phyloP scores from a whole-genome alignment of 2,329 filamentous ascomycete species.

The Colletotrichum cuscutae region DNA sequence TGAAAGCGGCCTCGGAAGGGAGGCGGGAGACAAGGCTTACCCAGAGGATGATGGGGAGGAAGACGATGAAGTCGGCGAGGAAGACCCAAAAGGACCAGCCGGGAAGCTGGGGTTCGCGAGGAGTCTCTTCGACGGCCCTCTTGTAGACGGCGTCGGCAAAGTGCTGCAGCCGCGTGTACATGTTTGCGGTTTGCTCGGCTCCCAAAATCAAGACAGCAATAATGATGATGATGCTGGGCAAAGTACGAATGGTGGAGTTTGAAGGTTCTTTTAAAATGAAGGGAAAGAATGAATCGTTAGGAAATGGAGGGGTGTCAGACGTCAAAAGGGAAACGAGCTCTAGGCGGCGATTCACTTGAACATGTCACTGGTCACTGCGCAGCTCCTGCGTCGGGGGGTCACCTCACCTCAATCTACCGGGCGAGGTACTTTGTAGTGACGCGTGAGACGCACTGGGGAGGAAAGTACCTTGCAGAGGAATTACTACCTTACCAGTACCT shows the following conservation, averaged over 20 bases:
- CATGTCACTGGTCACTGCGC: slow-evolving; percentile 18
- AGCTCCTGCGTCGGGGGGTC: background rate
- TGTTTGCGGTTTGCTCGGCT: background rate
- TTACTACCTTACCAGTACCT: background rate
- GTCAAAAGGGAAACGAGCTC: background rate
- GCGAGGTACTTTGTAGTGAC: background rate
- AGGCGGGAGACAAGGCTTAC: slow-evolving; percentile 44
- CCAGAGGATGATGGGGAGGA: slow-evolving; percentile 55
- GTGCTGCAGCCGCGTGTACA: slow-evolving; percentile 5
- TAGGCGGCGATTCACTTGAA: background rate
- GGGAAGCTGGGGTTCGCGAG: slow-evolving; percentile 45
- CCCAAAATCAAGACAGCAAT: background rate
- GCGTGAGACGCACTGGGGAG: background rate
- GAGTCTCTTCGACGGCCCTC: slow-evolving; percentile 46
- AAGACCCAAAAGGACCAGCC: slow-evolving; percentile 53
- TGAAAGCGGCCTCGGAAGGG: background rate
- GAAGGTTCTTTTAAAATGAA: background rate
- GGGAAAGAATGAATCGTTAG: background rate
- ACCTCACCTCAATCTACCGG: background rate
- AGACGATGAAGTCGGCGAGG: slow-evolving; percentile 53
- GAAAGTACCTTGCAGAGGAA: slow-evolving; percentile 4
- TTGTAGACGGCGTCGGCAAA: slow-evolving; percentile 39
- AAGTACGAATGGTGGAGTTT: background rate
- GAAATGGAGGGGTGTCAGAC: slow-evolving; percentile 1
- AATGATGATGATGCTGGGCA: background rate